These are phyloP conservation scores for Periglandula ipomoeae DNA, from an alignment of 2,329 filamentous ascomycete species.

Conservation along the genomic window DNA sequence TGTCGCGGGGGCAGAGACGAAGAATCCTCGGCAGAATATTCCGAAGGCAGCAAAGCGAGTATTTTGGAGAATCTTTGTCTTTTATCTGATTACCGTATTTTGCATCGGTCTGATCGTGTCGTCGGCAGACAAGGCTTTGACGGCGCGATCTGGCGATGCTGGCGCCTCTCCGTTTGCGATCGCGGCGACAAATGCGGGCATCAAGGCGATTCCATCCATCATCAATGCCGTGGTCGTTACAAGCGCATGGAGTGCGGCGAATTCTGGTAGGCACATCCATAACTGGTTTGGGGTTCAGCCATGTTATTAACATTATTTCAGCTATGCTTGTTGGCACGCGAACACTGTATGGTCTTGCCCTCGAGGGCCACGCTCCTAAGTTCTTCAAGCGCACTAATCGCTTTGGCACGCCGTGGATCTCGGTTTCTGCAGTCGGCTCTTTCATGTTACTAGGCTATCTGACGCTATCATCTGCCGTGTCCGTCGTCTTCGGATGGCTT, in stretches of 20 bases:
- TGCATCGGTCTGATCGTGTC: slow-evolving; percentile 41
- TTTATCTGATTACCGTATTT: slow-evolving; percentile 43
- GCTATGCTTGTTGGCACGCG: slow-evolving; percentile 37
- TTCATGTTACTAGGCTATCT: slow-evolving; percentile 56
- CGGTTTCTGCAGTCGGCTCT: slow-evolving; percentile 35
- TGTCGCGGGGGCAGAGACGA: slow-evolving; percentile 35
- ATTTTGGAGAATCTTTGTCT: slow-evolving; percentile 44
- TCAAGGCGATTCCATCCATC: slow-evolving; percentile 40
- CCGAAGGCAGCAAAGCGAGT: slow-evolving; percentile 44
- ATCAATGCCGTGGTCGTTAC: slow-evolving; percentile 40
- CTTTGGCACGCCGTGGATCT: slow-evolving; percentile 44
- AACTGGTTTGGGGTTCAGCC: too few species aligned
- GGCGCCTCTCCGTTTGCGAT: slow-evolving; percentile 40
- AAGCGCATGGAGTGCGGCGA: slow-evolving; percentile 13
- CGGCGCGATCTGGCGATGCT: slow-evolving; percentile 27
- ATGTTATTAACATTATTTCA: not conserved
- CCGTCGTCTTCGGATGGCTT: slow-evolving; percentile 55
- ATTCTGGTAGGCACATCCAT: slow-evolving; percentile 11
- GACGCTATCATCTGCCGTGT: slow-evolving; percentile 48
- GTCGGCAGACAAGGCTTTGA: slow-evolving; percentile 24
- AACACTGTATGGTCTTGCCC: slow-evolving; percentile 52
- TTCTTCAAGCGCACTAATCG: slow-evolving; percentile 47
- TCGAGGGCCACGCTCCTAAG: slow-evolving; percentile 50
- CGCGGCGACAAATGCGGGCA: slow-evolving; percentile 40
- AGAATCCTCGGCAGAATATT: slow-evolving; percentile 37